Base-by-base conservation (phyloP, 805 yeast species). In the Kuraishia ogatae region DNA sequence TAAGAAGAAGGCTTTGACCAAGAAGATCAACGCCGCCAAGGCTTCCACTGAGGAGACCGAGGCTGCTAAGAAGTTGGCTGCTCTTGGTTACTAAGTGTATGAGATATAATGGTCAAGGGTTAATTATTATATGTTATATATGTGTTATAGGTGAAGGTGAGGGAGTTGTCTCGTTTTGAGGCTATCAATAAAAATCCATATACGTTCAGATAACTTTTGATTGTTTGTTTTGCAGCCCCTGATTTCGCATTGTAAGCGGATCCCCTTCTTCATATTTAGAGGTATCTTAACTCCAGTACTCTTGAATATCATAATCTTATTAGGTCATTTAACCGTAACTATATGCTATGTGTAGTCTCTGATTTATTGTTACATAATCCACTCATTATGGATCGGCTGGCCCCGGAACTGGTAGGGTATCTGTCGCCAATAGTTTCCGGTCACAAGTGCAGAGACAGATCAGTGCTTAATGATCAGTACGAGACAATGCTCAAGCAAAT, bases 1-100 rank as follows among this genome's bases (percentile, higher is more conserved):
- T 71, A 91, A 90, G 88, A 94, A 93, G 97, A 84, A 81, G 77
- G 96, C 98, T 77, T 88, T 89, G 73, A 80, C 87, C 77, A 89
- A 89, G 88, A 93, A 93, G 87, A 80, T 88, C 69, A 79, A 81
- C 66, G 84, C 92, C 73, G 97, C 97, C 72, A 79, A 81, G 75
- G 85, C 90, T 71, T 74, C 94, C 64, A 85, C 87, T 76, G 93
- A 94, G 74, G 90, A 85, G 74, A 80, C 96, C 68, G 94, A 89
- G 71, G 96, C 83, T 74, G 85, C 96, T 70, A 80, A 89, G 82
- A 83, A 92, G 82, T 89, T 94, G 76, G 96, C 97, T 77, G 79
- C 96, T 73, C 81, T 94, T 71, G 99, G 99, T 81, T 94, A 94
- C 87, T 94, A 93, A 86, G 72, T 35, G 43, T 35, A 35, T 35